A percentile compares a stretch with the other conserved stretches of the same genome.
Evolutionary conservation across 2,329 filamentous ascomycete species (phyloP).

Genomic region (Apiospora rasikravindrae): DNA sequence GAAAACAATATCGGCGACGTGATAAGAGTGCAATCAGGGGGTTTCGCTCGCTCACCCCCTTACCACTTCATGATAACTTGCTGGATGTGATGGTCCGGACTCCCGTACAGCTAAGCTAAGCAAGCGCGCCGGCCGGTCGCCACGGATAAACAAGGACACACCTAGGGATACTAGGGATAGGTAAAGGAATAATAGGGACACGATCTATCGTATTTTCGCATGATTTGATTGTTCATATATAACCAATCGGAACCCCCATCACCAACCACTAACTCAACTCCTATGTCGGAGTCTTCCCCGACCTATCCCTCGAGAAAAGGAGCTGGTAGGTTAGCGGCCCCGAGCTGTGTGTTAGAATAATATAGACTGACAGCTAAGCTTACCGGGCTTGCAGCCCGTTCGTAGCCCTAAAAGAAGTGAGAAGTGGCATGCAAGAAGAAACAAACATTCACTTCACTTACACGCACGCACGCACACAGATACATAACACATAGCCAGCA

Average conservation of each 20-base stretch:
- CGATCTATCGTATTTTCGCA: slow-evolving; percentile 4
- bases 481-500: neutral
- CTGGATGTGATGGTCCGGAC: neutral
- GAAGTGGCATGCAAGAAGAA: neutral
- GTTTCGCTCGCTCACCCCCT: neutral
- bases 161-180: neutral
- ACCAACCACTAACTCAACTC: neutral
- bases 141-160: neutral
- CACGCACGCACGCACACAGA: neutral
- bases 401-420: neutral
- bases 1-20: neutral
- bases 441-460: neutral
- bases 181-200: neutral
- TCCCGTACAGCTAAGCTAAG: neutral
- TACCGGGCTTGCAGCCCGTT: neutral
- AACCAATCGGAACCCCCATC: slow-evolving; percentile 1
- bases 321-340: neutral
- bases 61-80: neutral
- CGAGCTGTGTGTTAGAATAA: neutral
- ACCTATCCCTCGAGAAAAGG: neutral
- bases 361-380: neutral
- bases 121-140: neutral
- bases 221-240: neutral
- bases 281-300: slow-evolving; percentile 16
- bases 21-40: neutral